Evolutionary conservation across 1,139 yeast species (phyloP).

Genomic region (Yamadazyma triangularis): DNA sequence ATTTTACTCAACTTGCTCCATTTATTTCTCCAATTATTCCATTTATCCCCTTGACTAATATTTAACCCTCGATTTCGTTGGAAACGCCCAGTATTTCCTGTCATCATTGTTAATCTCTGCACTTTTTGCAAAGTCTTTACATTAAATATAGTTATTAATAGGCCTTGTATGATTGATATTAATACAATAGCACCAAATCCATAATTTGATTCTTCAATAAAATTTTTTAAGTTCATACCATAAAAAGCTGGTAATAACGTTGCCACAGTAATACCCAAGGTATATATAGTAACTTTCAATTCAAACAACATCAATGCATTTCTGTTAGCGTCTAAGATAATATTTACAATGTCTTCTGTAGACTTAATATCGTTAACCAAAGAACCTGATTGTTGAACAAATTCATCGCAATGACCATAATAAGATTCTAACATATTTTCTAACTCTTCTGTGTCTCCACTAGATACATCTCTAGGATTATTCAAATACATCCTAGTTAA

Average conservation of each 20-base stretch:
- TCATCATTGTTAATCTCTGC: conserved; percentile 66
- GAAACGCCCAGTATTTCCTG: conserved; percentile 9
- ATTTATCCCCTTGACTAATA: neutral
- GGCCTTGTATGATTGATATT: conserved; percentile 43
- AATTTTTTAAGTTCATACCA: conserved; percentile 93
- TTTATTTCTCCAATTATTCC: neutral
- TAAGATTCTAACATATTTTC: conserved; percentile 92
- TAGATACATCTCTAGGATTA: conserved; percentile 21
- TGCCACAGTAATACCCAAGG: conserved; percentile 81
- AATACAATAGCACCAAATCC: conserved; percentile 65
- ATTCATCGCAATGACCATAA: conserved; percentile 93
- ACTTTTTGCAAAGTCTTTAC: conserved; percentile 50
- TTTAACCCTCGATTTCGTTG: neutral
- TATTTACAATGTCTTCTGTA: conserved; percentile 94
- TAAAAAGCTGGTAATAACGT: conserved; percentile 61
- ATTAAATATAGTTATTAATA: conserved; percentile 37
- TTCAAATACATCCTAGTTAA: conserved; percentile 79
- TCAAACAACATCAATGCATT: conserved; percentile 90
- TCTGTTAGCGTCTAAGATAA: conserved; percentile 90
- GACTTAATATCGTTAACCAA: conserved; percentile 80
- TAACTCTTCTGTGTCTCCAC: conserved; percentile 47
- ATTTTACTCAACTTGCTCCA: neutral
- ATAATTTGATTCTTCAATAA: conserved; percentile 67
- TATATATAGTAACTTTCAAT: conserved; percentile 76
- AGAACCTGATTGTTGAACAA: conserved; percentile 89